These are phyloP conservation scores for Boletus tomentosulus DNA, from an alignment of 768 basidiomycete species.

Conservation along the genomic window DNA sequence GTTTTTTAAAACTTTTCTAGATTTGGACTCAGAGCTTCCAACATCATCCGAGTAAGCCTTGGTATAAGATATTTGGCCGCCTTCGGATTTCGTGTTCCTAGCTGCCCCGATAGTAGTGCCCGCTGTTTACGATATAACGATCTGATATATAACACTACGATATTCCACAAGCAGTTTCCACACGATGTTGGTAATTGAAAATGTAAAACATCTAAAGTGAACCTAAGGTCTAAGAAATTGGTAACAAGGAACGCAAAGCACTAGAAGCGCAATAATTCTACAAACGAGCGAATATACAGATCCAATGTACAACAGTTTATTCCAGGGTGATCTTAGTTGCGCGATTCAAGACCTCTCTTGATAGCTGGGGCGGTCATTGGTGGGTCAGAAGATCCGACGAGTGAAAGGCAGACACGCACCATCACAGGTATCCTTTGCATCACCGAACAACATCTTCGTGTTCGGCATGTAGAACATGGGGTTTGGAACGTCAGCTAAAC, in stretches of 20 bases:
- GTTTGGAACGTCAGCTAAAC: conserved; percentile 81
- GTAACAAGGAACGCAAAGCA: not conserved
- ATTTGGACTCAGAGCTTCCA: conserved; percentile 25
- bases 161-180: conserved; percentile 16
- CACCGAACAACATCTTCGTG: conserved; percentile 89
- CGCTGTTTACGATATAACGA: conserved; percentile 25
- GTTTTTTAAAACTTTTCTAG: conserved; percentile 16
- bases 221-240: not conserved
- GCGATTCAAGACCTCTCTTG: conserved; percentile 53
- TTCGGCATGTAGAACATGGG: conserved; percentile 93
- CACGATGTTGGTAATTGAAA: conserved; percentile 9
- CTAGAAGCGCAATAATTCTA: conserved; percentile 2
- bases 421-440: conserved; percentile 88
- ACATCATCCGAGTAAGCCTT: conserved; percentile 13
- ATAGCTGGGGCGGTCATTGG: conserved; percentile 39
- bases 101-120: conserved; percentile 6
- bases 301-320: conserved; percentile 9
- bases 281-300: conserved; percentile 20
- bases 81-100: conserved; percentile 12
- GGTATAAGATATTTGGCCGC: conserved; percentile 19
- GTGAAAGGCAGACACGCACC: conserved; percentile 39
- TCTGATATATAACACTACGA: conserved; percentile 25
- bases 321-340: conserved; percentile 13
- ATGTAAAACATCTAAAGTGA: not conserved
- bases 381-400: not conserved